These are phyloP conservation scores for Suillus paluster DNA, from an alignment of 768 basidiomycete genomes.

Conservation along the genomic window DNA sequence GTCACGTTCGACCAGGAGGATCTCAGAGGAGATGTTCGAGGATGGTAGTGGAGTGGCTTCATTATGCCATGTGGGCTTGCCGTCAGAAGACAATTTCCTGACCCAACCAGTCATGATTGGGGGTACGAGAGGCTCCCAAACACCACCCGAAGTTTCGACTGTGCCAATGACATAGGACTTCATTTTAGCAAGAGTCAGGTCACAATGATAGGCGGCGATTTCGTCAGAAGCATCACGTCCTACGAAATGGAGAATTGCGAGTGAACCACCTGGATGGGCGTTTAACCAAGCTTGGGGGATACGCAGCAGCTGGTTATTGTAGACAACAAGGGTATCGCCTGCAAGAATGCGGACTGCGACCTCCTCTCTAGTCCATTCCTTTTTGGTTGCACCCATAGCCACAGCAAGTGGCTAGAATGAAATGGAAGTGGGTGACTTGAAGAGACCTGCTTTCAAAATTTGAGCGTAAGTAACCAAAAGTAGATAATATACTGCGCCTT, in stretches of 20 bases:
- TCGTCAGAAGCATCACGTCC: slow-evolving; percentile 96
- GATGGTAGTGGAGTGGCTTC: slow-evolving; percentile 56
- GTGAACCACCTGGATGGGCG: slow-evolving; percentile 86
- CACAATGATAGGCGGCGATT: slow-evolving; percentile 87
- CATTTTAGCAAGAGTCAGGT: slow-evolving; percentile 36
- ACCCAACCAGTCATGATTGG: slow-evolving; percentile 89
- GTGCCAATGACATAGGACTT: slow-evolving; percentile 66
- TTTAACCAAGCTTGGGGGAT: slow-evolving; percentile 80
- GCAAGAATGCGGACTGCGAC: slow-evolving; percentile 73
- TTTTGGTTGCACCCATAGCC: slow-evolving; percentile 38
- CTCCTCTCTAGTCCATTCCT: slow-evolving; percentile 51
- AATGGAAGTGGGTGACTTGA: background rate
- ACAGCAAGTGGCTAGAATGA: background rate
- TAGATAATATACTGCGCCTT: background rate
- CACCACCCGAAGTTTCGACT: slow-evolving; percentile 54
- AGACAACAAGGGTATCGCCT: slow-evolving; percentile 79
- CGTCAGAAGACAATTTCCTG: slow-evolving; percentile 51
- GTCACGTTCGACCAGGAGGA: slow-evolving; percentile 61
- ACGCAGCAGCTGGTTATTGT: slow-evolving; percentile 62
- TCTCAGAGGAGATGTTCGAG: slow-evolving; percentile 49
- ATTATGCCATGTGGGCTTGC: slow-evolving; percentile 57
- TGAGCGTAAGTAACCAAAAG: background rate
- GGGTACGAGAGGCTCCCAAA: slow-evolving; percentile 82
- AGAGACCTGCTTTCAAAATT: background rate
- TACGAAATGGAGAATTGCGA: slow-evolving; percentile 92